Evolutionary conservation across 305 asterid genomes (phyloP).

Genomic region (Lippia alba): DNA sequence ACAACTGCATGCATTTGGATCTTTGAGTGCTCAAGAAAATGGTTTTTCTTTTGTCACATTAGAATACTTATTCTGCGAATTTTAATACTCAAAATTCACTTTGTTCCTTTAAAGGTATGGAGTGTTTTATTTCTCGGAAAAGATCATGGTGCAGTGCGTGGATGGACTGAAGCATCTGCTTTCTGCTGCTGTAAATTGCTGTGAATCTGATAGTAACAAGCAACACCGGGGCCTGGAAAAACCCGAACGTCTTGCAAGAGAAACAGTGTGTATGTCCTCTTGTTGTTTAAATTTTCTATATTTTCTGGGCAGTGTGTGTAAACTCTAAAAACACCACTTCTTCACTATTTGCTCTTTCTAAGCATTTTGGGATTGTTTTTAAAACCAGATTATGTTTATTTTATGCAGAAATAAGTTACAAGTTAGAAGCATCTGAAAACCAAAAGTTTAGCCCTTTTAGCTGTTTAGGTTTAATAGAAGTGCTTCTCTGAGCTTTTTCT

Average conservation of each 20-base stretch:
- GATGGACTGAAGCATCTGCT: conserved; percentile 57
- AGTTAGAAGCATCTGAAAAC: no score
- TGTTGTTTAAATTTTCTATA: conserved; percentile 8
- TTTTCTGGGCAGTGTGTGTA: not conserved
- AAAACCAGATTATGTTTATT: no score
- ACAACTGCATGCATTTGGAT: not conserved
- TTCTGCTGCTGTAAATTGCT: conserved; percentile 55
- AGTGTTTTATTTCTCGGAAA: conserved; percentile 43
- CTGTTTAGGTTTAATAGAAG: no score
- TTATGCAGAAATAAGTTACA: no score
- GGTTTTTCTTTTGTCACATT: no score
- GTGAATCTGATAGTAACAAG: conserved; percentile 57
- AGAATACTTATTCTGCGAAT: not conserved
- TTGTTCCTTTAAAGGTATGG: conserved; percentile 44
- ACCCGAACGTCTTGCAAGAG: conserved; percentile 74
- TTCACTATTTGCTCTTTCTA: no score
- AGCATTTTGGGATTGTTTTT: no score
- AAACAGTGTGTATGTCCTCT: conserved; percentile 63
- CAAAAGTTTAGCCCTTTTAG: no score
- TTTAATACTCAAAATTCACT: conserved; percentile 4
- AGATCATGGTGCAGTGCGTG: conserved; percentile 66
- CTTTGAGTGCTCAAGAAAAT: not conserved
- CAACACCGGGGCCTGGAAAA: conserved; percentile 56
- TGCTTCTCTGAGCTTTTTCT: no score
- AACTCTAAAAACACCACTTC: no score